Conservation (phyloP, 768 basidiomycete genomes). For the Cyclocybe cylindracea region DNA sequence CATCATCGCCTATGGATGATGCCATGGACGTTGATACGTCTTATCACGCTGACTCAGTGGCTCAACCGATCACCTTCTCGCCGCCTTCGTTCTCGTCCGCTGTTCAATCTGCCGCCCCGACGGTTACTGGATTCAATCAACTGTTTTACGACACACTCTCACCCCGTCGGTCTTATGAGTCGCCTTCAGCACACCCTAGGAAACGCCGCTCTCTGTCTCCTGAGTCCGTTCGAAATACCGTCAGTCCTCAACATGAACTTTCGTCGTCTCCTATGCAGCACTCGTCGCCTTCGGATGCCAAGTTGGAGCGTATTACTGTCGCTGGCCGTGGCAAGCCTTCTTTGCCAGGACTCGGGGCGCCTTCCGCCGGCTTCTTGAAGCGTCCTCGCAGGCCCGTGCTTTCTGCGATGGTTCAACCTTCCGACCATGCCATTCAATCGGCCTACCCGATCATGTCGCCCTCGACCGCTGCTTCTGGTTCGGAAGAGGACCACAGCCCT, state of each 20-base stretch:
- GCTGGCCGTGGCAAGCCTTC: conserved; percentile 52
- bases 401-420: conserved; percentile 60
- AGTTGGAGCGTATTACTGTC: conserved; percentile 48
- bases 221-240: conserved; percentile 31
- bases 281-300: conserved; percentile 52
- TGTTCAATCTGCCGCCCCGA: conserved; percentile 52
- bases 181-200: conserved; percentile 44
- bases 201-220: conserved; percentile 66
- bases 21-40: conserved; percentile 83
- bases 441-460: conserved; percentile 42
- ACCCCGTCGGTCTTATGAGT: conserved; percentile 46
- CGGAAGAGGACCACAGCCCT: conserved; percentile 28
- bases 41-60: conserved; percentile 32
- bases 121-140: conserved; percentile 53
- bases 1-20: conserved; percentile 53
- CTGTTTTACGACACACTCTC: conserved; percentile 64
- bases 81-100: conserved; percentile 32
- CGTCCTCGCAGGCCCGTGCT: conserved; percentile 67
- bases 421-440: conserved; percentile 38
- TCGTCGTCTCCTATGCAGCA: conserved; percentile 52
- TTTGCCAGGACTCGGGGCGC: conserved; percentile 53
- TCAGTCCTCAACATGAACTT: conserved; percentile 35
- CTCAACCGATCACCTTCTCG: conserved; percentile 29
- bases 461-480: conserved; percentile 17
- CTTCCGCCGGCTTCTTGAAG: conserved; percentile 53